Base-by-base conservation (phyloP, 306 rosid species). In the Cicer bijugum region DNA sequence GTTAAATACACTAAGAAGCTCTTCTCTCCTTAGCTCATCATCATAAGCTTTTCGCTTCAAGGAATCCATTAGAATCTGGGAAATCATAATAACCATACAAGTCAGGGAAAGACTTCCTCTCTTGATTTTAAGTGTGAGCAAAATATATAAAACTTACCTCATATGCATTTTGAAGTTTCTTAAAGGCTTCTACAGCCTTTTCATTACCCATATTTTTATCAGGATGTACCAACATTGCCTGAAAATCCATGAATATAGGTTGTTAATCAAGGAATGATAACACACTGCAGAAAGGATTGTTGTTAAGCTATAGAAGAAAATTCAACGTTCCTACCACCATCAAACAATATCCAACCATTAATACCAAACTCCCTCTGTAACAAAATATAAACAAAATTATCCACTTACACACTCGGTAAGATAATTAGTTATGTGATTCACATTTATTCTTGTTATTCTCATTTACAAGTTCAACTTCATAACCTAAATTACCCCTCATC, bases 221-320 rank as follows among this genome's bases (percentile, higher is more conserved):
- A 33, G 99, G 99, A 84, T 95, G 99, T 80, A 95, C 99, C 86
- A 95, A 71, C 97, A 95, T 95, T 74, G 99, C 99, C 99, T 95
- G 80, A 81, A 71, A 82, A 79, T 67, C 75, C 75, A 82, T 14
- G 72, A 51, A 81, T 55, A 75, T 73, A 78, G 38, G 56, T 23
- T 51, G 43, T 69, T 59, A 80, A 72, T 84, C 75, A 57, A 65
- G 61, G 66, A 69, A 55, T 37, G 71, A 33, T 17, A 79, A 35
- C 66, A 60, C 79, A 46, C 65, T 19, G 20, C 63, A 67, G 79
- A 70, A 69, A 62, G 51, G 53, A 23, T 28, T 61, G 60, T 65
- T 61, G 58, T 38, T 44, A 64, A 79, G 53, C 40, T 45, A 69
- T 0, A 61, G 38, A 48, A 73, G 45, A 47, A 67, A 62, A 78